Conservation (phyloP, 768 basidiomycete species). For the Phylloporus sp. region DNA sequence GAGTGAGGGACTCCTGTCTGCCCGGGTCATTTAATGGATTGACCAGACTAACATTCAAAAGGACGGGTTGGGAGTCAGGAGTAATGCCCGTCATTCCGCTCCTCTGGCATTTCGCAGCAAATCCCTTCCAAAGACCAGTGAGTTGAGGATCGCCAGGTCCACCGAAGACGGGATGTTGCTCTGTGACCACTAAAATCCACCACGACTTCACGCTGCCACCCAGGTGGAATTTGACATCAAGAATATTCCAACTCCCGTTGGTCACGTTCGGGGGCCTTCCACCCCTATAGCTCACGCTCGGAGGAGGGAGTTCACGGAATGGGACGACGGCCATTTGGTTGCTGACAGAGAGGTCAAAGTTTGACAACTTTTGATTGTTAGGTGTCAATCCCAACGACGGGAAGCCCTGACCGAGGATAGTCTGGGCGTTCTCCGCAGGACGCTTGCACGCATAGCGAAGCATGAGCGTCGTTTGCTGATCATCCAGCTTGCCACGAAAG, state of each 20-base stretch:
- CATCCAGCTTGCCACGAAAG: conserved; percentile 57
- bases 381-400: conserved; percentile 49
- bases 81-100: conserved; percentile 66
- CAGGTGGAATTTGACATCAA: conserved; percentile 62
- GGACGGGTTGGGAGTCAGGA: conserved; percentile 35
- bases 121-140: conserved; percentile 44
- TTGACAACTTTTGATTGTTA: conserved; percentile 37
- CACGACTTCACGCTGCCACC: conserved; percentile 52
- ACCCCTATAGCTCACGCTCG: conserved; percentile 50
- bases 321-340: conserved; percentile 61
- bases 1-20: conserved; percentile 35
- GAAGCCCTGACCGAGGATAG: conserved; percentile 59
- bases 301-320: conserved; percentile 59
- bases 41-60: conserved; percentile 27
- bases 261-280: conserved; percentile 41
- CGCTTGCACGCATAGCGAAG: conserved; percentile 63
- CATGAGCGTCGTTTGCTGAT: conserved; percentile 66
- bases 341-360: conserved; percentile 58
- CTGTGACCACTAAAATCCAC: conserved; percentile 65
- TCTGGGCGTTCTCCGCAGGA: conserved; percentile 54
- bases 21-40: conserved; percentile 28
- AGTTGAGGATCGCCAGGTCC: conserved; percentile 36
- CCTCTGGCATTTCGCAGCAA: conserved; percentile 48
- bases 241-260: conserved; percentile 76
- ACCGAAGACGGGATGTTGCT: conserved; percentile 37